These are phyloP conservation scores for Sextonia rubra DNA, from an alignment of 164 flowering plant species.

Conservation along the genomic window DNA sequence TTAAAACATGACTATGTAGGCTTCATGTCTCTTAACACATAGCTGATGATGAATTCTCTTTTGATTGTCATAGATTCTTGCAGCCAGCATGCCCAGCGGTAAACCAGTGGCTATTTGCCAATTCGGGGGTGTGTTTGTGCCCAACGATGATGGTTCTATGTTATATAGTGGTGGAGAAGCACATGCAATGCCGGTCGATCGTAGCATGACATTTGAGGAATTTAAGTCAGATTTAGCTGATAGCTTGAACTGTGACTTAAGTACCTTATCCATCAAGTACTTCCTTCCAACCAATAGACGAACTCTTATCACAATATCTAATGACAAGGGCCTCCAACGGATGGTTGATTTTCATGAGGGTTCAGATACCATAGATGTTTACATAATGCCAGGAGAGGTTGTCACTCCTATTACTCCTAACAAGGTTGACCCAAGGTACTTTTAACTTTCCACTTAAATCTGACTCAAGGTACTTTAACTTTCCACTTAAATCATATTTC, in stretches of 20 bases:
- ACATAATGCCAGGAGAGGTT: slow-evolving; percentile 39
- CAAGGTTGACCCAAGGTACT: not conserved
- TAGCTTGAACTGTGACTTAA: slow-evolving; percentile 41
- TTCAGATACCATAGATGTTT: slow-evolving; percentile 46
- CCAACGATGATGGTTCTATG: slow-evolving; percentile 55
- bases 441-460: not conserved
- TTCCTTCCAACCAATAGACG: slow-evolving; percentile 66
- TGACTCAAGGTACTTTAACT: too few species aligned
- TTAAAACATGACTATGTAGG: too few species aligned
- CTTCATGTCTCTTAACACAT: too few species aligned
- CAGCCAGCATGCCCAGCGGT: slow-evolving; percentile 33
- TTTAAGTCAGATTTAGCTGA: slow-evolving; percentile 62
- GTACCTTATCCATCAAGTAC: slow-evolving; percentile 55
- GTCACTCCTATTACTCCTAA: slow-evolving; percentile 11
- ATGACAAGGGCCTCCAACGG: slow-evolving; percentile 61
- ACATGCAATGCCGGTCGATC: slow-evolving; percentile 52
- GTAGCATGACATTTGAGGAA: slow-evolving; percentile 47
- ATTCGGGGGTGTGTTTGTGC: slow-evolving; percentile 61
- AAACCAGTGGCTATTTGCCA: slow-evolving; percentile 66
- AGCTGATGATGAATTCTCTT: too few species aligned
- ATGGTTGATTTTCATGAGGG: slow-evolving; percentile 58
- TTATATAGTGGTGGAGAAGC: slow-evolving; percentile 73
- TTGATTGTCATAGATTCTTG: too few species aligned
- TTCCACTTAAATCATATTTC: too few species aligned
- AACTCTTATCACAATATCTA: slow-evolving; percentile 57